Evolutionary conservation across 257 asterid species (phyloP).

Genomic region (Primulina huaijiensis): DNA sequence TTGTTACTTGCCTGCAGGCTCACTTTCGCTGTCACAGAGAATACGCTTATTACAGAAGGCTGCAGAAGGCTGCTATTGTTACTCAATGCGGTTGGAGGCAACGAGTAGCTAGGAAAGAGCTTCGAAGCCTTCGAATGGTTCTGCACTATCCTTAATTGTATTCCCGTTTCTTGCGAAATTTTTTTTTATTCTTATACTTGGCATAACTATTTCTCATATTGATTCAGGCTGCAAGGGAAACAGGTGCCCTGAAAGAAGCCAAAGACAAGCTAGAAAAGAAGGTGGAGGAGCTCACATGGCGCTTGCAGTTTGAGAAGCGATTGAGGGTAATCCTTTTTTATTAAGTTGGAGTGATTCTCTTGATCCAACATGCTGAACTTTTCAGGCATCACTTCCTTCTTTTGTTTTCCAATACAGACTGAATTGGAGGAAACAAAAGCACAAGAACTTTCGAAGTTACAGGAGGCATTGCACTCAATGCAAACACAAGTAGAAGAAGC

Average conservation of each 20-base stretch:
- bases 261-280: slow-evolving; percentile 97
- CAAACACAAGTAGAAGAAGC: slow-evolving; percentile 87
- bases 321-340: slow-evolving; percentile 57
- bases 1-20: slow-evolving; percentile 57
- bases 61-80: slow-evolving; percentile 72
- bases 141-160: slow-evolving; percentile 28
- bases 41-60: slow-evolving; percentile 65
- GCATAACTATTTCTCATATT: slow-evolving; percentile 26
- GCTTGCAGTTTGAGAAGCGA: slow-evolving; percentile 94
- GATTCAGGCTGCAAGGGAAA: slow-evolving; percentile 86
- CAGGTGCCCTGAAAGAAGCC: slow-evolving; percentile 96
- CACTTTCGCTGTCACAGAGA: slow-evolving; percentile 62
- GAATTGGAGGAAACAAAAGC: slow-evolving; percentile 94
- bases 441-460: slow-evolving; percentile 79
- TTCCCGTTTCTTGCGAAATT: slow-evolving; percentile 20
- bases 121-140: slow-evolving; percentile 87
- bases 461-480: slow-evolving; percentile 75
- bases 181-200: slow-evolving; percentile 21
- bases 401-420: slow-evolving; percentile 55
- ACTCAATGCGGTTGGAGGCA: slow-evolving; percentile 98
- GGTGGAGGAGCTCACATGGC: slow-evolving; percentile 99
- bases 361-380: slow-evolving; percentile 22
- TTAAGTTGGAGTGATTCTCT: slow-evolving; percentile 16
- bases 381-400: slow-evolving; percentile 25
- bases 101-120: slow-evolving; percentile 90